Evolutionary conservation across 805 yeast genomes (phyloP).

Genomic region (Lipomyces anomalus): DNA sequence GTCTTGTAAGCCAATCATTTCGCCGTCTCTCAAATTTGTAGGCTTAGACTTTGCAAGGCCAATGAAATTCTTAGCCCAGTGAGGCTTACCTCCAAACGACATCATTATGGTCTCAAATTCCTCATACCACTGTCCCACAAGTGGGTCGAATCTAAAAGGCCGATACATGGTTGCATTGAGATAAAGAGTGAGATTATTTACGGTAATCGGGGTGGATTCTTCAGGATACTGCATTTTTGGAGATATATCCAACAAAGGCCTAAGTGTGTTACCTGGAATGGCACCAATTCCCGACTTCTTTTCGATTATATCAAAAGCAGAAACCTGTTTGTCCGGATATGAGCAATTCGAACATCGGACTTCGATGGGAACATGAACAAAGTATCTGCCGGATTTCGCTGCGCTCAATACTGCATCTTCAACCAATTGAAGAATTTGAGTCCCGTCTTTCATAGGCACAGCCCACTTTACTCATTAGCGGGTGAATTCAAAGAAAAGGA

Average conservation of each 20-base stretch:
- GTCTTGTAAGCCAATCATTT: constrained; percentile 73
- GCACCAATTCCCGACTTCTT: constrained; percentile 48
- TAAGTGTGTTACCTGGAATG: constrained; percentile 71
- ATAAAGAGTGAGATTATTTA: constrained; percentile 75
- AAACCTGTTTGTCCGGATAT: constrained; percentile 24
- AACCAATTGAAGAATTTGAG: constrained; percentile 38
- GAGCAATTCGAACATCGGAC: constrained; percentile 84
- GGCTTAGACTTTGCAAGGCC: constrained; percentile 48
- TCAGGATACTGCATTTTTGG: constrained; percentile 54
- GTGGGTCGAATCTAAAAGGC: constrained; percentile 76
- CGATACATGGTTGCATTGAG: constrained; percentile 93
- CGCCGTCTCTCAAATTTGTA: constrained; percentile 45
- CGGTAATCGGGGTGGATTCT: constrained; percentile 46
- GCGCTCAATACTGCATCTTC: constrained; percentile 58
- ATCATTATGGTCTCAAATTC: constrained; percentile 74
- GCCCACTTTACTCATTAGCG: too few species aligned
- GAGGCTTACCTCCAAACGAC: constrained; percentile 87
- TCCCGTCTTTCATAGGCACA: constrained; percentile 56
- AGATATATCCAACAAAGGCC: constrained; percentile 78
- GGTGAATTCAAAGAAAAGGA: too few species aligned
- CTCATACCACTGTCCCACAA: constrained; percentile 69
- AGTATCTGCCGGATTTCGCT: constrained; percentile 55
- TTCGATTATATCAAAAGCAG: constrained; percentile 14
- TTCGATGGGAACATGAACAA: constrained; percentile 92
- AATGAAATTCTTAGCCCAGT: constrained; percentile 95